These are phyloP conservation scores for Amylocarpus encephaloides DNA, from an alignment of 2,329 filamentous ascomycete species.

Conservation along the genomic window DNA sequence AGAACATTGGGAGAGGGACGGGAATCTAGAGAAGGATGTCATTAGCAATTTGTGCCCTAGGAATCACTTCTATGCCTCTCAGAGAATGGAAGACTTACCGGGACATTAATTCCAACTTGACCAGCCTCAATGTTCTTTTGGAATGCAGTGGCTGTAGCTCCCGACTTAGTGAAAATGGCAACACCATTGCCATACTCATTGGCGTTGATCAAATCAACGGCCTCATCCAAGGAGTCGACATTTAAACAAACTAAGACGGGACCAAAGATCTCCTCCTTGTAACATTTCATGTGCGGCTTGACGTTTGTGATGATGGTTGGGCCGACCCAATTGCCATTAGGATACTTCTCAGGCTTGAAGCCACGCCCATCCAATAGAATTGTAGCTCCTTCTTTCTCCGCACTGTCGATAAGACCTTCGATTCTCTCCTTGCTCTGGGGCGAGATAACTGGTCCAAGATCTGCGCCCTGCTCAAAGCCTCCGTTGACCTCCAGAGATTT, in stretches of 20 bases:
- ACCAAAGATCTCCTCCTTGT: constrained; percentile 79
- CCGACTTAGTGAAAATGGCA: constrained; percentile 76
- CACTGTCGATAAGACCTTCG: constrained; percentile 66
- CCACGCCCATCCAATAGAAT: constrained; percentile 77
- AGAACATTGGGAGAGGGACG: constrained; percentile 60
- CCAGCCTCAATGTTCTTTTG: constrained; percentile 76
- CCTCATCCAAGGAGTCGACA: constrained; percentile 70
- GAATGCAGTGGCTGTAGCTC: constrained; percentile 71
- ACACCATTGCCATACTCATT: constrained; percentile 86
- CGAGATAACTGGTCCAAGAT: constrained; percentile 76
- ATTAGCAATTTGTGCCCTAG: no score
- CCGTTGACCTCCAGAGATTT: constrained; percentile 69
- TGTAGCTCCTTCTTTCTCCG: constrained; percentile 73
- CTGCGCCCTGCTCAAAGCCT: constrained; percentile 73
- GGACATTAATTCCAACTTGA: constrained; percentile 81
- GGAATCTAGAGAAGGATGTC: constrained; percentile 41
- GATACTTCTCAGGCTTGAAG: constrained; percentile 69
- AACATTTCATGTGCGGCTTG: constrained; percentile 75
- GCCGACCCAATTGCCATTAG: constrained; percentile 78
- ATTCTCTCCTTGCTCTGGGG: constrained; percentile 74
- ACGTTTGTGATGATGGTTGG: constrained; percentile 81
- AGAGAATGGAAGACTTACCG: constrained; percentile 27
- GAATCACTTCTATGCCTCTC: not conserved
- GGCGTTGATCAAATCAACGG: constrained; percentile 72
- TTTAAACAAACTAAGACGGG: constrained; percentile 78